Evolutionary conservation across 1,139 yeast species (phyloP), one percentile per base, ranked within the genome.

Genomic region (Tardiomyces blankii): DNA sequence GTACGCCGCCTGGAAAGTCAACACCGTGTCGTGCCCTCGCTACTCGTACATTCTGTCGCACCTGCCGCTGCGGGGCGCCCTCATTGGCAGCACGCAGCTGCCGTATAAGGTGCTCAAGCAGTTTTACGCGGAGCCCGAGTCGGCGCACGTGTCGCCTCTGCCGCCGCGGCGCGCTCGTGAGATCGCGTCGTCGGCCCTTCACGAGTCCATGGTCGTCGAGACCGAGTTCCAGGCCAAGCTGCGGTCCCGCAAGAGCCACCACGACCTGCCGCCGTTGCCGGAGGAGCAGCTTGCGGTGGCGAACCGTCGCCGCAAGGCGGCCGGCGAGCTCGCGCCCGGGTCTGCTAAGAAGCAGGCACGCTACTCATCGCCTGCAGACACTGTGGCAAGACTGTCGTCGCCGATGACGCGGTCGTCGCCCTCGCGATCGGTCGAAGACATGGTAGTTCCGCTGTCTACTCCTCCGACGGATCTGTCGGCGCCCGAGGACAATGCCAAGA

Each of bases 1-100:
- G 45, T 83, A 72, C 58, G 70, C 80, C 0, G 63, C 70, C 41
- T 82, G 93, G 89, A 62, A 63, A 41, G 54, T 71, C 5, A 69
- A 76, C 54, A 75, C 78, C 41, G 68, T 64, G 18, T 57, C 69
- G 1, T 57, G 61, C 14, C 67, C 73, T 2, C 67, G 75, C 38
- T 82, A 72, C 58, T 63, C 71, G 19, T 67, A 69, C 46, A 66
- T 76, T 44, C 78, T 79, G 1, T 63, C 68, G 39, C 65, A 62
- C 21, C 55, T 66, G 1, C 62, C 63, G 35, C 58, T 75, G 46
- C n/a, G 16, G 35, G 70, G 72, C 33, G 66, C 72, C 35, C 59
- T 73, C 2, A 65, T 81, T 35, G 86, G 84, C 6, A 67, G 68
- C 46, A 74, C 81, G 0, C 66, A 67, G 21, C 64, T 79, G 44